phyloP scores from a whole-genome alignment of 805 yeast genomes.

The Hanseniaspora mollemarum region DNA sequence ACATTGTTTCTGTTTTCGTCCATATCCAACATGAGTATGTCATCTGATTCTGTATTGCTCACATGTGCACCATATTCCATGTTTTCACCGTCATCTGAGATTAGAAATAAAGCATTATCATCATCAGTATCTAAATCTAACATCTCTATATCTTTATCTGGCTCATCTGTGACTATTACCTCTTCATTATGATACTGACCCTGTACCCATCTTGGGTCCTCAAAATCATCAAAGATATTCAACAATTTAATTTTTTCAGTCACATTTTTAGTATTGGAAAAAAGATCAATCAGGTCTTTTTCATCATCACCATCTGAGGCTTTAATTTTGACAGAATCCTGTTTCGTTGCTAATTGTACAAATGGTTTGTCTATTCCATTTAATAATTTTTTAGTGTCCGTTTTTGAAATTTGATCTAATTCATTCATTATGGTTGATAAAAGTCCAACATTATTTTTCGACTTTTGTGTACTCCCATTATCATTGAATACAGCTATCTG shows the following conservation, averaged over 20 bases:
- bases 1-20: neutral
- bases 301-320: neutral
- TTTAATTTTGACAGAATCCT: no score
- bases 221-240: constrained; percentile 2
- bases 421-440: neutral
- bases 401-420: neutral
- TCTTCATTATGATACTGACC: no score
- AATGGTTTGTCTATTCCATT: neutral
- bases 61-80: neutral
- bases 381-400: constrained; percentile 1
- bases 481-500: no score
- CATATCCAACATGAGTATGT: neutral
- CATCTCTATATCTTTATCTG: constrained; percentile 7
- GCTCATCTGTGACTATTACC: neutral
- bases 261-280: neutral
- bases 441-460: neutral
- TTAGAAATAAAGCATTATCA: neutral
- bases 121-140: neutral
- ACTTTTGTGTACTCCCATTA: no score
- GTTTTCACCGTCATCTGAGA: neutral
- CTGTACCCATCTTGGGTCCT: neutral
- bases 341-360: no score
- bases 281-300: neutral
- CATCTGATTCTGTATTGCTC: neutral
- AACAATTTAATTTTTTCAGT: constrained; percentile 8